Percentiles rank a stretch among this genome's conserved stretches.
These are phyloP conservation scores for Pseudogymnoascus sp. DNA, from an alignment of 2,329 filamentous ascomycete genomes.

Conservation along the genomic window DNA sequence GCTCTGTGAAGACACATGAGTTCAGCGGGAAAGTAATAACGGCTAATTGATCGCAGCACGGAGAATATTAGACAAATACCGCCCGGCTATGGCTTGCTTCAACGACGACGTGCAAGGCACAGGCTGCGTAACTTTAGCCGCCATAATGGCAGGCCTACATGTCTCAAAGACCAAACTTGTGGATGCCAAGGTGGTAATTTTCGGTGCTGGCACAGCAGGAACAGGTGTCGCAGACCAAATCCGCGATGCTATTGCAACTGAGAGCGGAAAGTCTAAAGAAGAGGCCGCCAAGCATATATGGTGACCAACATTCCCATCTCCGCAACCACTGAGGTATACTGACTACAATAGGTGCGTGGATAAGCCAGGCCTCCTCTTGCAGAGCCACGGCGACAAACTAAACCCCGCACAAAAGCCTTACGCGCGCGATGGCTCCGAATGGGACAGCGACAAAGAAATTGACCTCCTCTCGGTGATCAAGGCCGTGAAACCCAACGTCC, in stretches of 20 bases:
- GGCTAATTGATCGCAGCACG: conserved; percentile 34
- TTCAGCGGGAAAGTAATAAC: background rate
- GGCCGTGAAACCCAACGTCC: conserved; percentile 67
- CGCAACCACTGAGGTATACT: background rate
- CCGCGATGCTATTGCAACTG: conserved; percentile 66
- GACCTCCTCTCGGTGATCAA: conserved; percentile 61
- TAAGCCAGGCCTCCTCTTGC: conserved; percentile 68
- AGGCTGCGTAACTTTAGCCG: conserved; percentile 78
- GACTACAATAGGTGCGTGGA: conserved; percentile 59
- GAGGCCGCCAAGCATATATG: conserved; percentile 76
- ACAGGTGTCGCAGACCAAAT: conserved; percentile 83
- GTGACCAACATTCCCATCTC: conserved; percentile 33
- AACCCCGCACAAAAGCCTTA: conserved; percentile 58
- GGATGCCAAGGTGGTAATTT: conserved; percentile 67
- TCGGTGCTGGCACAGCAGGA: conserved; percentile 74
- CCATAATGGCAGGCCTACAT: conserved; percentile 68
- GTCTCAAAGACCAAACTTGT: conserved; percentile 58
- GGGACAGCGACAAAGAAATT: conserved; percentile 48
- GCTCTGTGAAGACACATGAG: conserved; percentile 11
- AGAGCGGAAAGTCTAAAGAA: conserved; percentile 58
- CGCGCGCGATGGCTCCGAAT: conserved; percentile 57
- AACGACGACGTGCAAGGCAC: conserved; percentile 90
- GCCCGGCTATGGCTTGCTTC: conserved; percentile 70
- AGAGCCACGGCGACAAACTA: conserved; percentile 57
- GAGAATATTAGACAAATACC: conserved; percentile 69